Evolutionary conservation across 768 basidiomycete genomes (phyloP).

Genomic region (Dentipellis fragilis): DNA sequence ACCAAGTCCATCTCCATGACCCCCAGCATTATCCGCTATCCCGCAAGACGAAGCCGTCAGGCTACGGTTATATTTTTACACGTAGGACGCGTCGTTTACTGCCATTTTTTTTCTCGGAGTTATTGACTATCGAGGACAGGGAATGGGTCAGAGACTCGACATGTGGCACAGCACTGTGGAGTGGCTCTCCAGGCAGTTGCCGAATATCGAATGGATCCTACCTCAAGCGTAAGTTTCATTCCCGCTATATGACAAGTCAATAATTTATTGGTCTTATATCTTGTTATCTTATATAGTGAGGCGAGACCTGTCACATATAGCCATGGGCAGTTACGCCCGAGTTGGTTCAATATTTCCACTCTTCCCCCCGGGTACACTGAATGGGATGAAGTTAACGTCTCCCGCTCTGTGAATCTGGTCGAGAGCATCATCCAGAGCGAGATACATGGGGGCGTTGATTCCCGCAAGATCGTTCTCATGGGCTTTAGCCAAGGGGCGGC

Average conservation of each 20-base stretch:
- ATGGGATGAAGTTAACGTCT: constrained; percentile 25
- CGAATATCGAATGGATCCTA: constrained; percentile 31
- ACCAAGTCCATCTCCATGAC: constrained; percentile 5
- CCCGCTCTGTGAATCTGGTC: constrained; percentile 25
- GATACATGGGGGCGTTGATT: constrained; percentile 26
- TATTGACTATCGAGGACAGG: constrained; percentile 16
- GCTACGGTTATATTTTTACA: constrained; percentile 23
- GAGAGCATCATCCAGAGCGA: constrained; percentile 29
- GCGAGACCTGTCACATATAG: constrained; percentile 21
- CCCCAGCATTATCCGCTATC: constrained; percentile 7
- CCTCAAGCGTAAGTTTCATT: constrained; percentile 33
- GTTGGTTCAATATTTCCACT: constrained; percentile 33
- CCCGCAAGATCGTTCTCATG: constrained; percentile 28
- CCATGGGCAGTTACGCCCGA: constrained; percentile 21
- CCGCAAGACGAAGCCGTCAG: neutral
- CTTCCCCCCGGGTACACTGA: constrained; percentile 28
- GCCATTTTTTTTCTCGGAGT: neutral
- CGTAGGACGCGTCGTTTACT: constrained; percentile 9
- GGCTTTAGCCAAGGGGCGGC: constrained; percentile 37
- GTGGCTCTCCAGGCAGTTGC: constrained; percentile 25
- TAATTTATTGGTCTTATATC: neutral
- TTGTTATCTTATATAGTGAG: no score
- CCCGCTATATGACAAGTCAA: constrained; percentile 1
- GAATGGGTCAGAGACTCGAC: constrained; percentile 28
- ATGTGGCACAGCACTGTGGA: constrained; percentile 27